Conservation (phyloP, 805 yeast species). For the Suhomyces sp. region DNA sequence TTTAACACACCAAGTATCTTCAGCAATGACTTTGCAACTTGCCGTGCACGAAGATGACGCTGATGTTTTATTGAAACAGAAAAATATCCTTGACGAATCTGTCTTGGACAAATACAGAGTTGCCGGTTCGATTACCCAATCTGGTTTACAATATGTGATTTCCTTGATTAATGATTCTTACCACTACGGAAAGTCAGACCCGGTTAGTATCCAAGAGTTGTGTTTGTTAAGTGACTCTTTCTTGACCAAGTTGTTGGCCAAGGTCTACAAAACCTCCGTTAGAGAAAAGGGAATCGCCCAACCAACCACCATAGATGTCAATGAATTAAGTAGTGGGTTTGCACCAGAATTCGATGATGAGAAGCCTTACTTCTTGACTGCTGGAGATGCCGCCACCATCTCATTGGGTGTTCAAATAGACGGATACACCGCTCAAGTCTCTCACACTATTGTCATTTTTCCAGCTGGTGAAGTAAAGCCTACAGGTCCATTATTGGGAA, state of each 20-base stretch:
- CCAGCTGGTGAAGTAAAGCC: constrained; percentile 63
- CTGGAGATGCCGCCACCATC: constrained; percentile 86
- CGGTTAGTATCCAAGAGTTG: constrained; percentile 60
- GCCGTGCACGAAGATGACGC: constrained; percentile 76
- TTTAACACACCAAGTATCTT: background rate
- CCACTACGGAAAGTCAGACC: constrained; percentile 52
- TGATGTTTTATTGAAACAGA: constrained; percentile 67
- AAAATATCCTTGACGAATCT: constrained; percentile 60
- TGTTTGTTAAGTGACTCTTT: constrained; percentile 83
- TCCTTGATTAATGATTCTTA: constrained; percentile 71
- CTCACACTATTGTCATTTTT: constrained; percentile 84
- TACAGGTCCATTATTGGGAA: constrained; percentile 77
- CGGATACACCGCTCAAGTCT: constrained; percentile 84
- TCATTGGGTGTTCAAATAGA: constrained; percentile 90
- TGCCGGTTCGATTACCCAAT: constrained; percentile 88
- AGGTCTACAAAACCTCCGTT: constrained; percentile 59
- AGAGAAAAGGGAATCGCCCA: constrained; percentile 89
- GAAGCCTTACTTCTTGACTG: constrained; percentile 46
- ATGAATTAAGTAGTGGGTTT: constrained; percentile 74
- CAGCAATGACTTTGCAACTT: constrained; percentile 58
- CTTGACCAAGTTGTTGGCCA: constrained; percentile 56
- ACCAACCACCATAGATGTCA: constrained; percentile 87
- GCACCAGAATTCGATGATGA: constrained; percentile 80
- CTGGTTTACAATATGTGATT: constrained; percentile 66
- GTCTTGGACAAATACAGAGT: constrained; percentile 79